Conservation (phyloP, 1,284 basidiomycete species). For the Tylopilus sp. region DNA sequence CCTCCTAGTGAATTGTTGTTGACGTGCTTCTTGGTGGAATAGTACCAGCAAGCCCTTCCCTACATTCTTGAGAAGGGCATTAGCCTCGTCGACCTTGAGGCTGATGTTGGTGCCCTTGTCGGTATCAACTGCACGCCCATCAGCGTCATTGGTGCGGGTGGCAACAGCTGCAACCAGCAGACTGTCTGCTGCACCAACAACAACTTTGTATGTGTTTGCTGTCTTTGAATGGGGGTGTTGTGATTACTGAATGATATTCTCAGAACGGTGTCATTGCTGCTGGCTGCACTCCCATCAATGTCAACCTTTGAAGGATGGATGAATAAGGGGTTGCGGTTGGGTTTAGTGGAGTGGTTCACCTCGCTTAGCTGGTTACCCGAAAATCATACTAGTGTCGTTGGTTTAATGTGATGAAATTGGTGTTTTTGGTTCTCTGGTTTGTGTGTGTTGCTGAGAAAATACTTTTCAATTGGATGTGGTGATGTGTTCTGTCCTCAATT, state of each 20-base stretch:
- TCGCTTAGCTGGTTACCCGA: neutral
- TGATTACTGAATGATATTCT: neutral
- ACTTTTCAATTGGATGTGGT: too few relatives aligned
- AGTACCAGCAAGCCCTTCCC: neutral
- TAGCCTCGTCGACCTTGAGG: neutral
- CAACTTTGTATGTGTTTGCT: neutral
- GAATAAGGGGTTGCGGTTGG: too few relatives aligned
- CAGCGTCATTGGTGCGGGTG: neutral
- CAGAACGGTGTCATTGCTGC: slow-evolving; percentile 13
- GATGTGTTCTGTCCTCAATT: too few relatives aligned
- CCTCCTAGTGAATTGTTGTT: neutral
- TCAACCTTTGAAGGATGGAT: neutral
- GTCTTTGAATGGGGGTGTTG: neutral
- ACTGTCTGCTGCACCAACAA: slow-evolving; percentile 15
- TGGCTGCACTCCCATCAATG: slow-evolving; percentile 15
- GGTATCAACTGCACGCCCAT: neutral
- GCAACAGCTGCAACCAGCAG: slow-evolving; percentile 3
- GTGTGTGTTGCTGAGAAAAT: neutral
- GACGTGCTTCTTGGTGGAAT: neutral
- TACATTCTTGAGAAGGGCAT: neutral
- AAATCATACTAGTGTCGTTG: neutral
- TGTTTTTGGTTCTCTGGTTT: neutral
- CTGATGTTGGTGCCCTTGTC: too few relatives aligned
- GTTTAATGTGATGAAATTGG: too few relatives aligned
- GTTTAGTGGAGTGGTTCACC: neutral